Conservation (phyloP, 2,329 filamentous ascomycete genomes). For the Scedosporium minutisporum region DNA sequence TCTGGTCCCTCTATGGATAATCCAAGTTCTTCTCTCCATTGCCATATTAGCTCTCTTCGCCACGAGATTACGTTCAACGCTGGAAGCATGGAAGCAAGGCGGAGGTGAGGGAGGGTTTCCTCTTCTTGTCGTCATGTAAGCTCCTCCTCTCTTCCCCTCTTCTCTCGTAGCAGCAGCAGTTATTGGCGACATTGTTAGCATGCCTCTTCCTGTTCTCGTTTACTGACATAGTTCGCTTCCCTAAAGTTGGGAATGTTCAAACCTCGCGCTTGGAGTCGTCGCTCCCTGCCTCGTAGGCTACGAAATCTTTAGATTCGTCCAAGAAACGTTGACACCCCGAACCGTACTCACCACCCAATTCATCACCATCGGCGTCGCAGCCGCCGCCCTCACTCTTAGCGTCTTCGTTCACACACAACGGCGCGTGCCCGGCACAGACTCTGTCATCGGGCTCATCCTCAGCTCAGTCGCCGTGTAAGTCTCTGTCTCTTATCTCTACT, state of each 20-base stretch:
- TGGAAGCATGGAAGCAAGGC: conserved; percentile 26
- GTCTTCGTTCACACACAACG: conserved; percentile 38
- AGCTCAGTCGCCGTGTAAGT: conserved; percentile 40
- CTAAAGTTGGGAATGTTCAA: conserved; percentile 37
- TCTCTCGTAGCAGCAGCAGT: not conserved
- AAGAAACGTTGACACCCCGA: conserved; percentile 44
- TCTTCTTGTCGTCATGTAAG: conserved; percentile 41
- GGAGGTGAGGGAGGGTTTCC: conserved; percentile 29
- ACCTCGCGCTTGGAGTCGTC: conserved; percentile 38
- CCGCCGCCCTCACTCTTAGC: conserved; percentile 39
- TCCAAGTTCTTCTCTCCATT: conserved; percentile 36
- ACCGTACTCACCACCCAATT: conserved; percentile 42
- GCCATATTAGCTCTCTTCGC: conserved; percentile 42
- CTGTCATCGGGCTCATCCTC: conserved; percentile 36
- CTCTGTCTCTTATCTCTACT: not conserved
- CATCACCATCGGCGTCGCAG: conserved; percentile 37
- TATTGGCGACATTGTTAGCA: not conserved
- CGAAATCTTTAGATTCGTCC: conserved; percentile 35
- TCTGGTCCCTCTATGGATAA: conserved; percentile 39
- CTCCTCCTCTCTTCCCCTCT: not conserved
- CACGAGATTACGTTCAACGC: conserved; percentile 39
- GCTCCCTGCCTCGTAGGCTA: conserved; percentile 35
- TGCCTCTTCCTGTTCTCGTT: not conserved
- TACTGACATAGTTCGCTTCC: not conserved
- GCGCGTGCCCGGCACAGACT: conserved; percentile 34